Conservation (phyloP, 768 basidiomycete species). For the Leccinum pellstonianum region DNA sequence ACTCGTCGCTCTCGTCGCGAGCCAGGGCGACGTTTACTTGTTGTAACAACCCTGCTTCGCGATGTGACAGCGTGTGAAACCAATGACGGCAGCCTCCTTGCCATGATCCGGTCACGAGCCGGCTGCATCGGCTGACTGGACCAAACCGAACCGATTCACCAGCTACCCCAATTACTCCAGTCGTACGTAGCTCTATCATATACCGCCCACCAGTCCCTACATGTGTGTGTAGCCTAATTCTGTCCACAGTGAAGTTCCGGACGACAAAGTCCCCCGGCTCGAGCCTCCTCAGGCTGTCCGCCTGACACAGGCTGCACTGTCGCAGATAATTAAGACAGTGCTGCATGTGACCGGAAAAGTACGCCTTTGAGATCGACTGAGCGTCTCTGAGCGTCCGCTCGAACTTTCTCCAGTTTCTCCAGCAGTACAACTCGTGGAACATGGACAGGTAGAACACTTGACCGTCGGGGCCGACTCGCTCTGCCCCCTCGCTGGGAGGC, state of each 20-base stretch:
- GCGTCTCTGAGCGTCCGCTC: not conserved
- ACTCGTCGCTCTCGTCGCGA: too few relatives aligned
- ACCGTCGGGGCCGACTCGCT: not conserved
- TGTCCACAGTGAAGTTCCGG: not conserved
- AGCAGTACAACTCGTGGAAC: not conserved
- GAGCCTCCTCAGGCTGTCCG: not conserved
- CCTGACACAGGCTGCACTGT: conserved; percentile 1
- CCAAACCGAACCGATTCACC: too few relatives aligned
- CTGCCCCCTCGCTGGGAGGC: not conserved
- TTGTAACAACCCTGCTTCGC: too few relatives aligned
- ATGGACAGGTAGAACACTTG: not conserved
- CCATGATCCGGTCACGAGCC: too few relatives aligned
- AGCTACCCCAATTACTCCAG: not conserved
- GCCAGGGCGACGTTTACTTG: too few relatives aligned
- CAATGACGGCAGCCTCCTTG: too few relatives aligned
- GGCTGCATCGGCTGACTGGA: too few relatives aligned
- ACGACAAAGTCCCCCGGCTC: not conserved
- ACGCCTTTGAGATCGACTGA: not conserved
- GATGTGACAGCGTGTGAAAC: too few relatives aligned
- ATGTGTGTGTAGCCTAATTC: not conserved
- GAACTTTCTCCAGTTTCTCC: not conserved
- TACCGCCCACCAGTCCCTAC: not conserved
- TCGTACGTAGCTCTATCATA: not conserved
- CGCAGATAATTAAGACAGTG: conserved; percentile 1
- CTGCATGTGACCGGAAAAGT: not conserved